Percentiles rank a stretch among this genome's conserved stretches.
Conservation (phyloP, 208 protist species). For the Wallacemonas sp. region DNA sequence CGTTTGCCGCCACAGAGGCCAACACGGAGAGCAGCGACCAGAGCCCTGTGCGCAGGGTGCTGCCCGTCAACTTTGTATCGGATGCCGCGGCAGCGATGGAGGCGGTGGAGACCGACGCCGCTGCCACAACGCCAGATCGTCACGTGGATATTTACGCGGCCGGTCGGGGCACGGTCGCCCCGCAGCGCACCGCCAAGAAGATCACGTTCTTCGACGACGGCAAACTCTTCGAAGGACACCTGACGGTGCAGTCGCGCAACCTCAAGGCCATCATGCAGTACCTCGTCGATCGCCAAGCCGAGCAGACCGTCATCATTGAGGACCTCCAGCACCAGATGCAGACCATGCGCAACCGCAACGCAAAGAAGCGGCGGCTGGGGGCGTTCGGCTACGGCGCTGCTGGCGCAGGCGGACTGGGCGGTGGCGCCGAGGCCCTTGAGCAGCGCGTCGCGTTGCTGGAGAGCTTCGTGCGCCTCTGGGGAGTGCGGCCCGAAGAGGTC, state of each 20-base stretch:
- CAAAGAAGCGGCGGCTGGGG: constrained; percentile 19
- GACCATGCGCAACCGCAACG: constrained; percentile 42
- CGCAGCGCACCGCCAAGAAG: constrained; percentile 33
- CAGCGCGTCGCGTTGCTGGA: constrained; percentile 63
- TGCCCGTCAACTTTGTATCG: not conserved
- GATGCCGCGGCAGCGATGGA: constrained; percentile 71
- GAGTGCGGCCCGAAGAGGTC: constrained; percentile 60
- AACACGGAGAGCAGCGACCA: not conserved
- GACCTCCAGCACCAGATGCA: constrained; percentile 84
- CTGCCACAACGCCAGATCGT: constrained; percentile 49
- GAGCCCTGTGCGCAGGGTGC: not conserved
- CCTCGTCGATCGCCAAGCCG: constrained; percentile 64
- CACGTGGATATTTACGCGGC: constrained; percentile 25
- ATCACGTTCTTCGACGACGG: constrained; percentile 82
- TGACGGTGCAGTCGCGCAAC: constrained; percentile 80
- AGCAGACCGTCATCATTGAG: constrained; percentile 76
- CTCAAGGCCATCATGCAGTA: constrained; percentile 85
- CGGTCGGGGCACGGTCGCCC: constrained; percentile 35
- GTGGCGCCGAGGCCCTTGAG: constrained; percentile 22
- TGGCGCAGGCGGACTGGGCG: constrained; percentile 2
- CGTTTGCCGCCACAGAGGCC: not conserved
- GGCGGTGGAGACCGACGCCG: constrained; percentile 45
- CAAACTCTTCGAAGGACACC: constrained; percentile 90
- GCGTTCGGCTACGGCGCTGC: constrained; percentile 21
- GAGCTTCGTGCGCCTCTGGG: constrained; percentile 75